Evolutionary conservation across 2,329 filamentous ascomycete species (phyloP).

Genomic region (Dactylellina drechsleri): DNA sequence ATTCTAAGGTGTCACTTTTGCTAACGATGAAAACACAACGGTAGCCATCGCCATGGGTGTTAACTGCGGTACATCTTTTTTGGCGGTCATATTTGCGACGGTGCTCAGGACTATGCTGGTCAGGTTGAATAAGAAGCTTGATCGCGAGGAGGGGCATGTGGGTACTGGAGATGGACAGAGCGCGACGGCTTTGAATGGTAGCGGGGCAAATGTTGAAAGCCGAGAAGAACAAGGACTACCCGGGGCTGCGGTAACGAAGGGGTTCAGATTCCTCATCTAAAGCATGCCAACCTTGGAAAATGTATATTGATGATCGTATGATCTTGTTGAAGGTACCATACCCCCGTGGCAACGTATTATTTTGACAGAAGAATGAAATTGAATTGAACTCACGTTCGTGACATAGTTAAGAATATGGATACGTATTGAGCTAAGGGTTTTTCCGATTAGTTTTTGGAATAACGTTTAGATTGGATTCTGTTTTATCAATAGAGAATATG

Average conservation of each 20-base stretch:
- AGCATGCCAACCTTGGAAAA: no score
- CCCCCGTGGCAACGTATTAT: no score
- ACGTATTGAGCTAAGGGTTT: no score
- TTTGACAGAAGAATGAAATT: no score
- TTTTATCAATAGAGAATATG: no score
- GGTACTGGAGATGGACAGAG: constrained; percentile 15
- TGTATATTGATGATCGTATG: no score
- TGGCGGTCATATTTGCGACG: constrained; percentile 73
- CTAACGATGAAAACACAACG: not conserved
- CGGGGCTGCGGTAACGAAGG: constrained; percentile 69
- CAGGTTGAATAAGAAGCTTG: constrained; percentile 75
- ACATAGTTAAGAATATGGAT: no score
- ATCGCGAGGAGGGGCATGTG: constrained; percentile 65
- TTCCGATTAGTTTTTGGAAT: no score
- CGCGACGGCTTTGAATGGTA: constrained; percentile 2
- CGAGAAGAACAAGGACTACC: constrained; percentile 68
- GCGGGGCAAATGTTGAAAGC: constrained; percentile 37
- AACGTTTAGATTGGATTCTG: no score
- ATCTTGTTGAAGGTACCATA: no score
- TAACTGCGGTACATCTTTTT: constrained; percentile 72
- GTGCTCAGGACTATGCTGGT: constrained; percentile 72
- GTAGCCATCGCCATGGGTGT: constrained; percentile 72
- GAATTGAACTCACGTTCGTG: no score
- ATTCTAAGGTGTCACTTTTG: constrained; percentile 3
- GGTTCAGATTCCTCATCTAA: constrained; percentile 74